Conservation (phyloP, 371 early-diverging fungal species). For the Mucor velutinosus region DNA sequence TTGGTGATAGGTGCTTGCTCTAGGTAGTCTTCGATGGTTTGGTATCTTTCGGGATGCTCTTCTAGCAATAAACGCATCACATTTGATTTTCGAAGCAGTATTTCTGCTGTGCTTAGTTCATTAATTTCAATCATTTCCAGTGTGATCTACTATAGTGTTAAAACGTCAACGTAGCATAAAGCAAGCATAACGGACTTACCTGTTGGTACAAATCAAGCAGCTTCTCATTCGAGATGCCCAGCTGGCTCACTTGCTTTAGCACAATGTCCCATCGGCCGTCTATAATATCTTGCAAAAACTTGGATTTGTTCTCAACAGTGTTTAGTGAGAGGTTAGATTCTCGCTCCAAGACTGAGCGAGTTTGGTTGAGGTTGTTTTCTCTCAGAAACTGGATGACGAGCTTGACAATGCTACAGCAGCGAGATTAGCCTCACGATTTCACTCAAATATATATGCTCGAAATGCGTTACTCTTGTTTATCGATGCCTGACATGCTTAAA, state of each 20-base stretch:
- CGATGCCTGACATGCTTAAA: slow-evolving; percentile 41
- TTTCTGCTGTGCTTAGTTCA: slow-evolving; percentile 84
- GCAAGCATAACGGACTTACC: slow-evolving; percentile 34
- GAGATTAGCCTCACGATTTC: not conserved
- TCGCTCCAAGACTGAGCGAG: slow-evolving; percentile 76
- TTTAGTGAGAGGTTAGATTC: slow-evolving; percentile 80
- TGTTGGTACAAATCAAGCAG: slow-evolving; percentile 90
- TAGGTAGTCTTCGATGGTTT: slow-evolving; percentile 76
- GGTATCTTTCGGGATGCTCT: slow-evolving; percentile 77
- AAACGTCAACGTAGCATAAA: no score
- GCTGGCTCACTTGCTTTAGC: slow-evolving; percentile 66
- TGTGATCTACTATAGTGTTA: slow-evolving; percentile 56
- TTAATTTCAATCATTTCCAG: slow-evolving; percentile 84
- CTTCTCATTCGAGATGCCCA: slow-evolving; percentile 68
- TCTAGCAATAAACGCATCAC: slow-evolving; percentile 79
- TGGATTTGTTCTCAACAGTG: slow-evolving; percentile 77
- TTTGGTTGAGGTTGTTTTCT: slow-evolving; percentile 80
- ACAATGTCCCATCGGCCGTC: slow-evolving; percentile 90
- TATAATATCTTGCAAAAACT: slow-evolving; percentile 71
- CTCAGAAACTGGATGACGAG: slow-evolving; percentile 90
- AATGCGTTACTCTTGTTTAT: slow-evolving; percentile 63
- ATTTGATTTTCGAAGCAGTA: slow-evolving; percentile 85
- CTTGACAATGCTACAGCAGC: slow-evolving; percentile 67
- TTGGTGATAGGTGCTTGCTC: slow-evolving; percentile 60
- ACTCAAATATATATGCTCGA: not conserved